These are phyloP conservation scores for Zygosaccharomyces rouxii DNA, from an alignment of 805 yeast genomes.

Conservation along the genomic window DNA sequence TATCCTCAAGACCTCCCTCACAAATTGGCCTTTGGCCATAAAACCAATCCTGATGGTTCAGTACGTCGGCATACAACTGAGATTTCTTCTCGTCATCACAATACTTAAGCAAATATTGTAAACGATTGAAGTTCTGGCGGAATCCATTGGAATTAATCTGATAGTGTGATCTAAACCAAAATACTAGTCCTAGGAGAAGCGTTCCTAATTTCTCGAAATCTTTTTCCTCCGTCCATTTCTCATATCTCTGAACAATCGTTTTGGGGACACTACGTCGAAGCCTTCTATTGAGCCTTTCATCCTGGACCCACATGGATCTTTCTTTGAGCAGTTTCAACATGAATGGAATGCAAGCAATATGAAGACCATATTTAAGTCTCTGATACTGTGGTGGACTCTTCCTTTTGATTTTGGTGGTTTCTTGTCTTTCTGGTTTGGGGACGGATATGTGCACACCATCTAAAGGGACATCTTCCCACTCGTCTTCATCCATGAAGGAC, in stretches of 20 bases:
- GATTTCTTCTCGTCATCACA: neutral
- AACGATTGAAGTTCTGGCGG: constrained; percentile 22
- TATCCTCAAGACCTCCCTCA: constrained; percentile 6
- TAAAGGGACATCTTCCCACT: constrained; percentile 32
- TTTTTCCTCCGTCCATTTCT: constrained; percentile 4
- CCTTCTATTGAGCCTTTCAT: constrained; percentile 20
- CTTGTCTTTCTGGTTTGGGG: neutral
- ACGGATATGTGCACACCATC: constrained; percentile 2
- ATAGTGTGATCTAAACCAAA: constrained; percentile 28
- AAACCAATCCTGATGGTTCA: constrained; percentile 13
- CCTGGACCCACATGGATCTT: constrained; percentile 14
- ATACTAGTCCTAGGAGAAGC: constrained; percentile 21
- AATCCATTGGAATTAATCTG: constrained; percentile 28
- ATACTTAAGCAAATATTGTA: constrained; percentile 11
- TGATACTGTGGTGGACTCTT: constrained; percentile 8
- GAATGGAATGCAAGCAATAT: constrained; percentile 23
- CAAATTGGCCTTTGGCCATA: constrained; percentile 21
- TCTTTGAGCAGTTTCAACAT: constrained; percentile 12
- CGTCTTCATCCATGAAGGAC: constrained; percentile 13
- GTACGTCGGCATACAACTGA: constrained; percentile 2
- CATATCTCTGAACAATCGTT: constrained; percentile 20
- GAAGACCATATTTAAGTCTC: constrained; percentile 17
- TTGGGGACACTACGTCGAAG: constrained; percentile 26
- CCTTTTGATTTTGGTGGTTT: constrained; percentile 1
- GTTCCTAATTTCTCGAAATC: constrained; percentile 12